Evolutionary conservation across 768 basidiomycete genomes (phyloP).

Genomic region (button mushroom (Agaricus bisporus)): DNA sequence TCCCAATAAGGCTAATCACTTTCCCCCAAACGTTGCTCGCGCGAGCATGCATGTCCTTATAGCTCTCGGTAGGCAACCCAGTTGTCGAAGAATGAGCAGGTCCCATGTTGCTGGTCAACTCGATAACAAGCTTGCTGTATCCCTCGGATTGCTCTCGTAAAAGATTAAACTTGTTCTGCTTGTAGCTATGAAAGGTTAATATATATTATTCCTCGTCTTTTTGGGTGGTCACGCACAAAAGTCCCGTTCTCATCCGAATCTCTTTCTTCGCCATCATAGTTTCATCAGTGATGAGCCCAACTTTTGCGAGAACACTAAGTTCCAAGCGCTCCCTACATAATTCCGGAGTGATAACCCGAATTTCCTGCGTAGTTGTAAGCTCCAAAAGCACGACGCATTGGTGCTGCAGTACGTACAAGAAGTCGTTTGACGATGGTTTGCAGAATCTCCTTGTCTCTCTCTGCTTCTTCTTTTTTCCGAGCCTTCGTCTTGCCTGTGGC

Average conservation of each 20-base stretch:
- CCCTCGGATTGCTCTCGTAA: constrained; percentile 97
- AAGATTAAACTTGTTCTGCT: constrained; percentile 97
- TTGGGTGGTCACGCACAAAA: constrained; percentile 55
- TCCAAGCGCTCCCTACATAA: constrained; percentile 76
- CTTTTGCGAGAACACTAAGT: constrained; percentile 49
- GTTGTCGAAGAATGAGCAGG: constrained; percentile 66
- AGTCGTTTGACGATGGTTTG: constrained; percentile 53
- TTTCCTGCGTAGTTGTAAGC: constrained; percentile 34
- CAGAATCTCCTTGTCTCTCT: constrained; percentile 59
- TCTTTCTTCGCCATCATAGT: constrained; percentile 68
- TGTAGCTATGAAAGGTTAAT: constrained; percentile 55
- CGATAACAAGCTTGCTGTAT: constrained; percentile 86
- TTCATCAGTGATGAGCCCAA: constrained; percentile 68
- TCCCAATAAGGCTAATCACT: constrained; percentile 84
- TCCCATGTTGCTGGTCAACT: constrained; percentile 73
- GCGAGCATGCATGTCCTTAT: constrained; percentile 52
- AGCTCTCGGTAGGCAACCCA: constrained; percentile 58
- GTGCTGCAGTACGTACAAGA: constrained; percentile 37
- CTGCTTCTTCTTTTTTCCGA: constrained; percentile 49
- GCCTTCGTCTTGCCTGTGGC: constrained; percentile 32
- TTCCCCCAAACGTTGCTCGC: constrained; percentile 74
- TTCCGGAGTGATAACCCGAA: constrained; percentile 48
- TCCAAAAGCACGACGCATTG: not conserved
- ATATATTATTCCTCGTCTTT: not conserved
- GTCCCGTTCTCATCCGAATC: constrained; percentile 69